These are phyloP conservation scores for Citrus inodora DNA, from an alignment of 345 rosid species.

Conservation along the genomic window DNA sequence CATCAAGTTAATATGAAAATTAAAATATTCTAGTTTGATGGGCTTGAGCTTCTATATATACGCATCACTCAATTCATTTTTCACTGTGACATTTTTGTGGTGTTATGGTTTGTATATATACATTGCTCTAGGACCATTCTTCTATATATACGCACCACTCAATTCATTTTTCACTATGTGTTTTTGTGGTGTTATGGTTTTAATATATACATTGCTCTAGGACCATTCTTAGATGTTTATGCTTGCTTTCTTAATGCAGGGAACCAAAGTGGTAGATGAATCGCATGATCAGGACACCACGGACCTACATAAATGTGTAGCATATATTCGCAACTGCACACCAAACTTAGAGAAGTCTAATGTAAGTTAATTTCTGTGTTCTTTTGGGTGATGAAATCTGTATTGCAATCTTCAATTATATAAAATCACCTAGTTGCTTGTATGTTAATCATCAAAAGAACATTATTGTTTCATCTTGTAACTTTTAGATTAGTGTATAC, in stretches of 20 bases:
- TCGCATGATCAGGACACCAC: slow-evolving; percentile 96
- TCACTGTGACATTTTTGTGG: background rate
- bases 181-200: background rate
- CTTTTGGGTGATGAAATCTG: background rate
- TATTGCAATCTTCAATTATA: background rate
- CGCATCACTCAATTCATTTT: background rate
- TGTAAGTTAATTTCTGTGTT: slow-evolving; percentile 35
- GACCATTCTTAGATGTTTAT: slow-evolving; percentile 13
- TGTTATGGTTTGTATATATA: background rate
- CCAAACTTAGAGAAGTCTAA: slow-evolving; percentile 43
- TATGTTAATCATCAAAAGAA: background rate
- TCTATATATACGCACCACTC: background rate
- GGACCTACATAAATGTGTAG: slow-evolving; percentile 83
- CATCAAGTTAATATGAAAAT: background rate
- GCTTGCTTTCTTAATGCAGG: slow-evolving; percentile 44
- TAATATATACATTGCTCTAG: background rate
- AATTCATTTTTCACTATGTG: background rate
- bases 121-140: background rate
- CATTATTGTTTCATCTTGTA: background rate
- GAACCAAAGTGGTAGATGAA: slow-evolving; percentile 69
- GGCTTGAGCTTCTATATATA: background rate
- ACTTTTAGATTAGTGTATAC: background rate
- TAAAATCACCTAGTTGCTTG: background rate
- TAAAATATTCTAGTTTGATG: background rate
- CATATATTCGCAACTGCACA: slow-evolving; percentile 42